A percentile compares a stretch with the other conserved stretches of the same genome.
phyloP scores from a whole-genome alignment of 768 basidiomycete species.

The Leccinum sublutescens region DNA sequence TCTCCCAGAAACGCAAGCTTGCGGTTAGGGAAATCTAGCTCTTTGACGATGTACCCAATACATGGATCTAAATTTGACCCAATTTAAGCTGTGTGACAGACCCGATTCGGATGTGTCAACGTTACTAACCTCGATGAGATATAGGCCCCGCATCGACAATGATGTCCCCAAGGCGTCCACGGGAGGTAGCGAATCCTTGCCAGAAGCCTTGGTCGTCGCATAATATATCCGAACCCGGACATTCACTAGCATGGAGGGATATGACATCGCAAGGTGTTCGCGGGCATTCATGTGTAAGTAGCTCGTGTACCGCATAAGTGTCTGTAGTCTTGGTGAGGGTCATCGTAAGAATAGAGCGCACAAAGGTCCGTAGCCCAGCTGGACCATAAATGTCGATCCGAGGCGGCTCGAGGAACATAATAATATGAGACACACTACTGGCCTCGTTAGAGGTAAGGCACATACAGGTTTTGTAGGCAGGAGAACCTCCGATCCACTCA shows the following conservation, averaged over 20 bases:
- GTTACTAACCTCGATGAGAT: slow-evolving; percentile 61
- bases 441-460: neutral
- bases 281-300: slow-evolving; percentile 57
- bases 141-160: slow-evolving; percentile 76
- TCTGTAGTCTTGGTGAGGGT: slow-evolving; percentile 61
- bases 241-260: slow-evolving; percentile 62
- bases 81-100: neutral
- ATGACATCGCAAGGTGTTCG: slow-evolving; percentile 47
- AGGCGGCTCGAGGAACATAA: slow-evolving; percentile 35
- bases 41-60: slow-evolving; percentile 74
- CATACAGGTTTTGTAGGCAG: slow-evolving; percentile 15
- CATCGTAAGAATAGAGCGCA: slow-evolving; percentile 68
- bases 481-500: slow-evolving; percentile 9
- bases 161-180: slow-evolving; percentile 42
- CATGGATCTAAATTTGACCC: slow-evolving; percentile 59
- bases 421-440: neutral
- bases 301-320: slow-evolving; percentile 75
- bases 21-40: slow-evolving; percentile 47
- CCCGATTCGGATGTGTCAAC: neutral
- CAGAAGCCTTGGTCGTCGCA: slow-evolving; percentile 62
- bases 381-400: slow-evolving; percentile 77
- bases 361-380: slow-evolving; percentile 69
- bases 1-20: slow-evolving; percentile 80
- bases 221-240: slow-evolving; percentile 57
- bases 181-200: slow-evolving; percentile 47